These are phyloP conservation scores for Fusarium tjaetaba DNA, from an alignment of 2,329 filamentous ascomycete species.

Conservation along the genomic window DNA sequence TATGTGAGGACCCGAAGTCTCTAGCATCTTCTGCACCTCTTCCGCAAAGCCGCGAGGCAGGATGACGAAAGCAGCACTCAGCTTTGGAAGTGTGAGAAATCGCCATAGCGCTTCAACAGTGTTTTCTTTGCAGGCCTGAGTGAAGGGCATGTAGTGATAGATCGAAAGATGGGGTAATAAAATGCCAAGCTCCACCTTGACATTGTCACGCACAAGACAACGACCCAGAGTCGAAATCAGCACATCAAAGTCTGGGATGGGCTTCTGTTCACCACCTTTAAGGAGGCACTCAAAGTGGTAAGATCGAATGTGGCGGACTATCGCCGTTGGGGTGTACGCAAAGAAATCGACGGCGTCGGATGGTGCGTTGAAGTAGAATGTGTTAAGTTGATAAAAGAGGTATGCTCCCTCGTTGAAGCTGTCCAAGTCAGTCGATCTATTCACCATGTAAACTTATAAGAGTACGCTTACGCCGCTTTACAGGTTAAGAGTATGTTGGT, in stretches of 20 bases:
- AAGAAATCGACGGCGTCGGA: background rate
- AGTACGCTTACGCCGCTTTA: background rate
- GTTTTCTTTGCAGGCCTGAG: background rate
- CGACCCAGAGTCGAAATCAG: background rate
- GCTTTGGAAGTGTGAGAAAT: background rate
- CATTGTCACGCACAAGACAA: background rate
- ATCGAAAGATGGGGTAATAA: background rate
- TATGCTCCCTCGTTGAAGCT: background rate
- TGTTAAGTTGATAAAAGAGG: background rate
- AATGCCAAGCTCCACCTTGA: background rate
- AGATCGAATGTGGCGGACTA: background rate
- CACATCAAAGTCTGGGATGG: background rate
- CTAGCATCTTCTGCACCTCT: background rate
- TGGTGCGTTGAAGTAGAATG: background rate
- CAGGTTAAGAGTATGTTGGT: background rate
- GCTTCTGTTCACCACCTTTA: background rate
- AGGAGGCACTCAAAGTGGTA: background rate
- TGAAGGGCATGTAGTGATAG: background rate
- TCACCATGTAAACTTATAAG: background rate
- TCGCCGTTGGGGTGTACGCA: background rate
- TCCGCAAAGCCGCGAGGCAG: background rate
- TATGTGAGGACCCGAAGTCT: background rate
- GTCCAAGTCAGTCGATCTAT: background rate
- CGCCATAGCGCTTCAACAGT: background rate
- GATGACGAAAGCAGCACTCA: background rate